phyloP scores from a whole-genome alignment of 148 eudicot genomes.

The Chenopodium formosanum region DNA sequence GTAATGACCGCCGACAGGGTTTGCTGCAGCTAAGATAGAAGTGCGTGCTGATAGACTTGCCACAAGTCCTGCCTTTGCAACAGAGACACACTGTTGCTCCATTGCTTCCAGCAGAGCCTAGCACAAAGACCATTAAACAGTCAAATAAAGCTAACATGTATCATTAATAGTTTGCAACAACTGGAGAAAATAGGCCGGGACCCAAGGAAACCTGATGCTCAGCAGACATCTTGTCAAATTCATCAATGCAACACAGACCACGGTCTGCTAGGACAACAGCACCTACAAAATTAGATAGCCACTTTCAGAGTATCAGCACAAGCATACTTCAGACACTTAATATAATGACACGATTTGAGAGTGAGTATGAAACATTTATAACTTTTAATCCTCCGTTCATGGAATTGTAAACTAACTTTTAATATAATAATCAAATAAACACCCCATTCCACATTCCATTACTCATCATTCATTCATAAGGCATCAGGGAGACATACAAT shows the following conservation, averaged over 20 bases:
- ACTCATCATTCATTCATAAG: not conserved
- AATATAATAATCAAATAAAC: not conserved
- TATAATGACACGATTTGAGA: not conserved
- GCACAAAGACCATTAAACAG: slow-evolving; percentile 7
- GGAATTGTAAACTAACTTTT: not conserved
- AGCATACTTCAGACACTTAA: slow-evolving; percentile 4
- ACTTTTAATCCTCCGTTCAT: not conserved
- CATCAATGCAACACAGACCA: slow-evolving; percentile 96
- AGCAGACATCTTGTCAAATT: slow-evolving; percentile 99
- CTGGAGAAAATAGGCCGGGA: not conserved
- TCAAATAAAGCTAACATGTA: slow-evolving; percentile 1
- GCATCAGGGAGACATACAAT: not conserved
- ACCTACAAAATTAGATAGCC: slow-evolving; percentile 43
- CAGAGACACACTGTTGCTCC: slow-evolving; percentile 99
- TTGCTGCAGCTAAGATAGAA: slow-evolving; percentile 96
- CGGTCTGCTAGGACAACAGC: slow-evolving; percentile 98
- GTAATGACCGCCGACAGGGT: slow-evolving; percentile 96
- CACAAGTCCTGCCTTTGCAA: slow-evolving; percentile 98
- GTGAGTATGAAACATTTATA: not conserved
- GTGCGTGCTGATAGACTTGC: slow-evolving; percentile 98
- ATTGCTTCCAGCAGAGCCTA: slow-evolving; percentile 97
- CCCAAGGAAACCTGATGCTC: slow-evolving; percentile 75
- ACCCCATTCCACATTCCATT: not conserved
- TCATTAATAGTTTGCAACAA: not conserved
- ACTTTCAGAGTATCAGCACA: slow-evolving; percentile 14